Evolutionary conservation across 441 rosid genomes (phyloP), one percentile per base, ranked within the genome.

Genomic region (Eutrema salsugineum): DNA sequence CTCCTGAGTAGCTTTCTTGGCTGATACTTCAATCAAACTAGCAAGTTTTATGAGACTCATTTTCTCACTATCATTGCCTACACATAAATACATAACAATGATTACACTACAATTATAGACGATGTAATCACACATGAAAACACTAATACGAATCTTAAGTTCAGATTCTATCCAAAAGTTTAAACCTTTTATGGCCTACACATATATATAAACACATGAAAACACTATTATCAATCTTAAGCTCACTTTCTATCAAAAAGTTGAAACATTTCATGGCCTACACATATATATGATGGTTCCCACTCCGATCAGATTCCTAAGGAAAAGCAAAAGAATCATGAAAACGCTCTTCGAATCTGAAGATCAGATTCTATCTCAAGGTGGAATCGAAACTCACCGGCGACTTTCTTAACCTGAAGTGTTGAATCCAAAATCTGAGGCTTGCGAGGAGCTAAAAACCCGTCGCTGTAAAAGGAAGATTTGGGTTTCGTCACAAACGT

Each of bases 11-110:
- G 91, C 93, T 78, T 91, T 95, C 87, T 89, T 95, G 5, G 91
- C 78, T 0, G 93, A 92, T 35, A 86, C 89, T 72, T 95, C 99
- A 73, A 95, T 90, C 75, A 93, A 76, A 82, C 95, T 93, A 40
- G 96, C 97, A 56, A 95, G 88, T 80, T 93, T 95, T 59, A 93
- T 95, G 47, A 93, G 82, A 79, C 95, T 95, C 79, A 93, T 64
- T 76, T 89, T 91, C 36, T 85, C 98, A 46, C 82, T 90, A 59
- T 82, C 92, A 72, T 83, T 79, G 66, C 89, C 98, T 95, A 73
- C 78, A 75, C 63, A 50, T 28, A 53, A 1, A 6, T 27, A 73
- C 19, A 44, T 9, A 30, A n/a, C 19, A 74, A 43, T 24, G 43
- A 53, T 53, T 19, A 14, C 15, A 47, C 5, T 20, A 47, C 4